Conservation (phyloP, 2,329 filamentous ascomycete genomes). For the Talaromyces sp. region DNA sequence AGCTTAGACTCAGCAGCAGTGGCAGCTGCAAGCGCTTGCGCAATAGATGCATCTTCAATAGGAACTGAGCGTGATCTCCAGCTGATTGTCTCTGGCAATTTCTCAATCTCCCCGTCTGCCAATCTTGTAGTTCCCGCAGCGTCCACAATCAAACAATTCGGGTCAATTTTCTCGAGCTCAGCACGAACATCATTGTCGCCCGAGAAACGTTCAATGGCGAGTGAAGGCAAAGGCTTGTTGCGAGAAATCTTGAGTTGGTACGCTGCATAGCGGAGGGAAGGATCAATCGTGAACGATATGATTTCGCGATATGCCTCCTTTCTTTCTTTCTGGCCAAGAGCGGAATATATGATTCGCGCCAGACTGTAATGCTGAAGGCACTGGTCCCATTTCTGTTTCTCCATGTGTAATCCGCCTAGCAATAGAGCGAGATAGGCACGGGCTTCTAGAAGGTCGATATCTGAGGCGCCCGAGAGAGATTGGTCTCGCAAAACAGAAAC, state of each 20-base stretch:
- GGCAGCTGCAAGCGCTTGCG: slow-evolving; percentile 73
- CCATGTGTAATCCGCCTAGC: slow-evolving; percentile 72
- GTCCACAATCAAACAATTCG: slow-evolving; percentile 61
- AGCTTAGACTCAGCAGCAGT: slow-evolving; percentile 53
- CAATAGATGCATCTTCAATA: slow-evolving; percentile 89
- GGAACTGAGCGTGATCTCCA: slow-evolving; percentile 85
- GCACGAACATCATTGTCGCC: slow-evolving; percentile 57
- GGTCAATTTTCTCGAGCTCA: slow-evolving; percentile 67
- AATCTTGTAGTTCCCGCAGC: slow-evolving; percentile 47
- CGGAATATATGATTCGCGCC: slow-evolving; percentile 76
- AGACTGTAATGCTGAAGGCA: slow-evolving; percentile 74
- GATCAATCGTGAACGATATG: slow-evolving; percentile 79
- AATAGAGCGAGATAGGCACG: slow-evolving; percentile 77
- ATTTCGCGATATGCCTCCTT: slow-evolving; percentile 83
- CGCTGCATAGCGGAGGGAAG: slow-evolving; percentile 88
- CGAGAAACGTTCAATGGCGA: slow-evolving; percentile 77
- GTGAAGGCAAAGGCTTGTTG: slow-evolving; percentile 72
- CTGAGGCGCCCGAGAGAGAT: slow-evolving; percentile 60
- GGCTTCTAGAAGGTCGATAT: slow-evolving; percentile 75
- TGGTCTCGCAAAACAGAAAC: slow-evolving; percentile 63
- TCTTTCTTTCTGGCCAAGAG: slow-evolving; percentile 61
- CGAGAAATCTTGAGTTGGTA: slow-evolving; percentile 87
- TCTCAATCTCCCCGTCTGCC: slow-evolving; percentile 41
- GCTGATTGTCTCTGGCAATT: slow-evolving; percentile 68
- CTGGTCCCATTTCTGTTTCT: slow-evolving; percentile 79